Base-by-base conservation (phyloP, 495 filamentous ascomycete genomes). In the Penicillium coprophilum region DNA sequence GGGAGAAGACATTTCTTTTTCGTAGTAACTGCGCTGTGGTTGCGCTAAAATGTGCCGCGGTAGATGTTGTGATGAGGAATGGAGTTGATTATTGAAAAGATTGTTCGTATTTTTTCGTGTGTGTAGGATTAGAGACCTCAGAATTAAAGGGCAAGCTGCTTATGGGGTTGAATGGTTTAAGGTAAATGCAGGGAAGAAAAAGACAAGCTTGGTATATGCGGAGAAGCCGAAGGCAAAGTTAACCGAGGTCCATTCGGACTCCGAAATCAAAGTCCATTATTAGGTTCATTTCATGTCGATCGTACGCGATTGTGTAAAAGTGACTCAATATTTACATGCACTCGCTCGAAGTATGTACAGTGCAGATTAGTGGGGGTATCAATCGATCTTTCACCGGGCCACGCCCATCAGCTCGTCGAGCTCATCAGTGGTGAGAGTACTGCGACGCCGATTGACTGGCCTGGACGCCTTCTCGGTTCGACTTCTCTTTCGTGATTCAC, bases 361-460 rank as follows among this genome's bases (percentile, higher is more conserved):
- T 55, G 28, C 50, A 56, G 28, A 38, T 39, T 54, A 24, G 39
- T 23, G 20, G 17, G 40, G 41, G 41, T 56, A 46, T 48, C 49
- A 56, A 50, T 51, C 53, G 24, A 44, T 56, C 47, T 39, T 34
- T 58, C 48, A 68, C 28, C 57, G 57, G 41, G 67, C 59, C 46
- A 71, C 62, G 24, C 77, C 74, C 71, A 87, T 81, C 60, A 87
- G 68, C 44, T 84, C 82, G 51, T 87, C 84, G 45, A 90, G 62
- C 60, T 91, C 88, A 73, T 85, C 85, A n/a, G 80, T 83, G 21
- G 83, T 87, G 0, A 91, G 73, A 8, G 88, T 90, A 55, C 87
- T 90, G 41, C 87, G 72, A 62, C 88, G 73, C 49, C 88, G 76
- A 45, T 76, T 80, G 63, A 65, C 72, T 69, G 65, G 69, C 75